Evolutionary conservation across 495 filamentous ascomycete genomes (phyloP).

Genomic region (Lichenothelia convexa): DNA sequence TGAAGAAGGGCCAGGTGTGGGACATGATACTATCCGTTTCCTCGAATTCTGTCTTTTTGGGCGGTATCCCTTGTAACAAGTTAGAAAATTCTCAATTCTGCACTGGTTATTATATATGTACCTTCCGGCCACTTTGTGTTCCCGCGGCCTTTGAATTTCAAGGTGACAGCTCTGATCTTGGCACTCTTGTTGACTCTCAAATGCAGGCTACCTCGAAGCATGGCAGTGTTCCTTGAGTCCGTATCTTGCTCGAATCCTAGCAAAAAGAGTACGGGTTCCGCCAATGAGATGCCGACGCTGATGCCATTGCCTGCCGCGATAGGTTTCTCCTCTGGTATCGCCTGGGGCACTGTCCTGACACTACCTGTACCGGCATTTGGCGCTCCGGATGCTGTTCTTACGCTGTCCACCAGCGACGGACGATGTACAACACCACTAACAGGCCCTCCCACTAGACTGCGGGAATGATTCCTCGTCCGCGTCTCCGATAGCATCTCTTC

Average conservation of each 20-base stretch:
- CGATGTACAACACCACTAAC: slow-evolving; percentile 9
- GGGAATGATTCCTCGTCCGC: neutral
- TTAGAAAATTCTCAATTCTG: no score
- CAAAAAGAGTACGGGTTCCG: slow-evolving; percentile 78
- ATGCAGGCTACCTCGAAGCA: slow-evolving; percentile 70
- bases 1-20: slow-evolving; percentile 69
- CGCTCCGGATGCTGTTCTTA: slow-evolving; percentile 5
- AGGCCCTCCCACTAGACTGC: slow-evolving; percentile 2
- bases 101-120: slow-evolving; percentile 15
- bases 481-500: neutral
- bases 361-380: neutral
- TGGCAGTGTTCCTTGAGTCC: slow-evolving; percentile 51
- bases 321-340: slow-evolving; percentile 27
- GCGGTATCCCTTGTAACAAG: slow-evolving; percentile 53
- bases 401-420: slow-evolving; percentile 9
- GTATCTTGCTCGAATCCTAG: slow-evolving; percentile 78
- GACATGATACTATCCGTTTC: slow-evolving; percentile 64
- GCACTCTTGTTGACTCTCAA: slow-evolving; percentile 71
- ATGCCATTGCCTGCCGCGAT: slow-evolving; percentile 32
- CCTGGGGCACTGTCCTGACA: slow-evolving; percentile 1
- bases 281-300: slow-evolving; percentile 34
- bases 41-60: slow-evolving; percentile 62
- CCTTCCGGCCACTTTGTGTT: slow-evolving; percentile 95
- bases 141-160: slow-evolving; percentile 71
- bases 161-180: slow-evolving; percentile 84